Evolutionary conservation across 2,329 filamentous ascomycete genomes (phyloP).

Genomic region (Zymoseptoria pseudotritici): DNA sequence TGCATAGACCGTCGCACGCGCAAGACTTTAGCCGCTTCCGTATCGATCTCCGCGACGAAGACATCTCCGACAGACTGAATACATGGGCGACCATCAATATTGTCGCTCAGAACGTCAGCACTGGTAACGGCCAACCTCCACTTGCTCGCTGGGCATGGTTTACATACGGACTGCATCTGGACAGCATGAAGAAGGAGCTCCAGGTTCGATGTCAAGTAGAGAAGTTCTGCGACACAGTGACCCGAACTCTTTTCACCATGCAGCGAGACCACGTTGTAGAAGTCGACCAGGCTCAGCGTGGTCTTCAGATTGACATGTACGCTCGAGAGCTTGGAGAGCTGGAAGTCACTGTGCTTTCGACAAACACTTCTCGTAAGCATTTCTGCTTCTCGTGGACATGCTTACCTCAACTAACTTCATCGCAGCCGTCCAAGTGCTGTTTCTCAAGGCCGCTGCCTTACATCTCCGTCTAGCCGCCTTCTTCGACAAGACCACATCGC

Average conservation of each 20-base stretch:
- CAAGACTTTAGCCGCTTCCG: slow-evolving; percentile 70
- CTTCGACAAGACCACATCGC: slow-evolving; percentile 67
- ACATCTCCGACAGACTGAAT: slow-evolving; percentile 67
- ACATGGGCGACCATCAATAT: slow-evolving; percentile 85
- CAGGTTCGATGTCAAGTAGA: slow-evolving; percentile 64
- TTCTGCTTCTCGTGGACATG: slow-evolving; percentile 27
- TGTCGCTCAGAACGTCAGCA: slow-evolving; percentile 72
- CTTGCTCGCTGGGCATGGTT: slow-evolving; percentile 45
- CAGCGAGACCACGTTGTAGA: slow-evolving; percentile 61
- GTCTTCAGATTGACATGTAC: slow-evolving; percentile 32
- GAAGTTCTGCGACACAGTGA: slow-evolving; percentile 68
- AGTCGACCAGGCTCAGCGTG: slow-evolving; percentile 30
- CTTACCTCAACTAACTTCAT: slow-evolving; percentile 49
- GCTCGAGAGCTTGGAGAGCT: slow-evolving; percentile 31
- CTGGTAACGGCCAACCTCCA: slow-evolving; percentile 73
- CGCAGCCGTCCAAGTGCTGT: slow-evolving; percentile 46
- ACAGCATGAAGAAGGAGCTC: slow-evolving; percentile 53
- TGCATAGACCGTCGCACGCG: slow-evolving; percentile 73
- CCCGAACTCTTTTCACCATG: slow-evolving; percentile 72
- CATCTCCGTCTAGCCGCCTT: slow-evolving; percentile 73
- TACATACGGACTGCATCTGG: slow-evolving; percentile 67
- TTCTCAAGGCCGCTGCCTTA: slow-evolving; percentile 64
- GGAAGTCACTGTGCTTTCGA: slow-evolving; percentile 29
- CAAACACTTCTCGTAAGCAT: slow-evolving; percentile 23
- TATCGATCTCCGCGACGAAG: slow-evolving; percentile 64